These are phyloP conservation scores for Picea glauca DNA, from an alignment of 75 land plant genomes.

Conservation along the genomic window DNA sequence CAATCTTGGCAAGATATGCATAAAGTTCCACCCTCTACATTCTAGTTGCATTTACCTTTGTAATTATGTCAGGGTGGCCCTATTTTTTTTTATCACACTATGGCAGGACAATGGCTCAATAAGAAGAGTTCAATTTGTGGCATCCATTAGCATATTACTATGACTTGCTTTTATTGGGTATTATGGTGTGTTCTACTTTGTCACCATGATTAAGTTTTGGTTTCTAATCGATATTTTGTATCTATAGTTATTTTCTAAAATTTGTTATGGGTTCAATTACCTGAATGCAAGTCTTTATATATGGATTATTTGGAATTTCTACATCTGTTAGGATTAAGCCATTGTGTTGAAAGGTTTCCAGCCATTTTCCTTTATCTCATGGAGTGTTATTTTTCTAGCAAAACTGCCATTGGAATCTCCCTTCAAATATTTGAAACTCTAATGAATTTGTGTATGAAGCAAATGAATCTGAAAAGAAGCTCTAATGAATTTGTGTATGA, in stretches of 20 bases:
- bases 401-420: too few species aligned
- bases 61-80: conserved; percentile 19
- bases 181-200: conserved; percentile 6
- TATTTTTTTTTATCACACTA: conserved; percentile 26
- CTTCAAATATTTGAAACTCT: too few species aligned
- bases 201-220: background rate
- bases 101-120: conserved; percentile 28
- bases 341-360: too few species aligned
- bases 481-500: too few species aligned
- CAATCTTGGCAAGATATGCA: conserved; percentile 12
- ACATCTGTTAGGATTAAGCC: conserved; percentile 31
- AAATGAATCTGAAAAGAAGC: too few species aligned
- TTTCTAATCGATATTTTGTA: background rate
- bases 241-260: background rate
- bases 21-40: conserved; percentile 19
- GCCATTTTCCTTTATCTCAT: too few species aligned
- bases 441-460: too few species aligned
- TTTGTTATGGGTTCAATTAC: background rate
- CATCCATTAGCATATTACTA: conserved; percentile 18
- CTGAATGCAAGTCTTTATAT: conserved; percentile 52
- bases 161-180: too few species aligned
- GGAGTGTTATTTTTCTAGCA: too few species aligned
- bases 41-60: conserved; percentile 21
- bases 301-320: conserved; percentile 81
- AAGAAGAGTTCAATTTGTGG: conserved; percentile 23